Percentiles rank a stretch among this genome's conserved stretches.
These are phyloP conservation scores for Ceratocystis diversiconidia DNA, from an alignment of 2,329 filamentous ascomycete genomes.

Conservation along the genomic window DNA sequence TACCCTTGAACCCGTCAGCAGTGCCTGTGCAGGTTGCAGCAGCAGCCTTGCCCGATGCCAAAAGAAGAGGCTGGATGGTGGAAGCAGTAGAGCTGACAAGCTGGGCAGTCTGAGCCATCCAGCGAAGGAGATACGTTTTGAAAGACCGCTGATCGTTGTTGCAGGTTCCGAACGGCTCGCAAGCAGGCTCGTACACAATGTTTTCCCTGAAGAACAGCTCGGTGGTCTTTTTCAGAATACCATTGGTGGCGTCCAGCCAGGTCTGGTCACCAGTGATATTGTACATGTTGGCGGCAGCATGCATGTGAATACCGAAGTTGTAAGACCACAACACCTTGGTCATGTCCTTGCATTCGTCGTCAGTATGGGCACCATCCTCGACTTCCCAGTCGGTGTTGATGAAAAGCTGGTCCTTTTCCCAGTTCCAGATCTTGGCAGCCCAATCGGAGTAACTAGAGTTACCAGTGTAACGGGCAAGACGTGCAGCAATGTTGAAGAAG, in stretches of 20 bases:
- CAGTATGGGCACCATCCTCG: constrained; percentile 34
- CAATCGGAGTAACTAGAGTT: constrained; percentile 66
- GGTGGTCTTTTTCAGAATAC: constrained; percentile 38
- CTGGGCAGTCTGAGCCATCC: constrained; percentile 42
- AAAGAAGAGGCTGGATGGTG: constrained; percentile 37
- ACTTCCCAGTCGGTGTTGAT: constrained; percentile 42
- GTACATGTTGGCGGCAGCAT: constrained; percentile 47
- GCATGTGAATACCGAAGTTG: constrained; percentile 52
- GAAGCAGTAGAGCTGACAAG: constrained; percentile 39
- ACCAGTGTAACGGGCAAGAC: constrained; percentile 62
- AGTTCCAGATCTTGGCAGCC: constrained; percentile 57
- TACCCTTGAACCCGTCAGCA: constrained; percentile 35
- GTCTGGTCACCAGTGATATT: constrained; percentile 39
- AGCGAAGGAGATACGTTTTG: constrained; percentile 61
- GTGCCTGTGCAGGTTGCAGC: constrained; percentile 37
- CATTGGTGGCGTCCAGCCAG: constrained; percentile 46
- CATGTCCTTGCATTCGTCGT: constrained; percentile 33
- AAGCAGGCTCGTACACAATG: constrained; percentile 52
- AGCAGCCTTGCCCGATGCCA: constrained; percentile 38
- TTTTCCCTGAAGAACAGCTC: constrained; percentile 39
- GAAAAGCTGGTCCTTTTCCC: constrained; percentile 42
- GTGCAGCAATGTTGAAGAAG: constrained; percentile 55
- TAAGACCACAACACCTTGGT: constrained; percentile 48
- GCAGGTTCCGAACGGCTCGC: constrained; percentile 47
- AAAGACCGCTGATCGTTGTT: constrained; percentile 59